Evolutionary conservation across 129 eudicot genomes (phyloP), one percentile per base, ranked within the genome.

Genomic region (Apium graveolens): DNA sequence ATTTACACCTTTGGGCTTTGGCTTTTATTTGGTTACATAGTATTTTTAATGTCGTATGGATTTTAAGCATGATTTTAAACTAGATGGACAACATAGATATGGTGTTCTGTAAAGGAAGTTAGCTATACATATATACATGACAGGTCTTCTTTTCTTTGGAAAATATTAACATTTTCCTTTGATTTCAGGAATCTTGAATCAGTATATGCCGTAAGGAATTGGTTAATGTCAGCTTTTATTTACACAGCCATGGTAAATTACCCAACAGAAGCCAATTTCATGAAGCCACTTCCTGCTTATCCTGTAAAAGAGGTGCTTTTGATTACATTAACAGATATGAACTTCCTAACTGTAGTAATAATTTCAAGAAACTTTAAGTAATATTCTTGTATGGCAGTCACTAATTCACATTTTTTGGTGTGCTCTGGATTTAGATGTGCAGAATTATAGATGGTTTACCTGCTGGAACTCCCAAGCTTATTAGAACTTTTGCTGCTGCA

Each of bases 221-320:
- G 90, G 90, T 77, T 87, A 34, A 79, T 84, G 90, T 75, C 77
- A 31, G 90, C 90, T 42, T 87, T 87, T 80, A 85, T 82, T 4
- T 87, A 87, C 83, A 82, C 90, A 38, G 84, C 90, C 43, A 87
- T 87, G 90, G 84, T 84, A 78, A 87, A 87, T 87, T 87, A 87
- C 77, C 88, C 87, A 5, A 80, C 84, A 1, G 74, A 74, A 80
- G 86, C 90, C 70, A 87, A 84, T 72, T 87, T 87, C 46, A 80
- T 87, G 88, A 87, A 42, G 82, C 90, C 87, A 44, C 84, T 87
- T 37, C 90, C 90, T 35, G 88, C 90, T 11, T 84, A 87, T 66
- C 90, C 90, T 1, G 90, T 87, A 11, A 73, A 68, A 77, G 78
- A 84, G 90, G 90, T 87, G 24, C 72, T 31, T 55, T 45, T 16